Conservation (phyloP, 495 filamentous ascomycete species). For the Astrothelium macrocarpum region DNA sequence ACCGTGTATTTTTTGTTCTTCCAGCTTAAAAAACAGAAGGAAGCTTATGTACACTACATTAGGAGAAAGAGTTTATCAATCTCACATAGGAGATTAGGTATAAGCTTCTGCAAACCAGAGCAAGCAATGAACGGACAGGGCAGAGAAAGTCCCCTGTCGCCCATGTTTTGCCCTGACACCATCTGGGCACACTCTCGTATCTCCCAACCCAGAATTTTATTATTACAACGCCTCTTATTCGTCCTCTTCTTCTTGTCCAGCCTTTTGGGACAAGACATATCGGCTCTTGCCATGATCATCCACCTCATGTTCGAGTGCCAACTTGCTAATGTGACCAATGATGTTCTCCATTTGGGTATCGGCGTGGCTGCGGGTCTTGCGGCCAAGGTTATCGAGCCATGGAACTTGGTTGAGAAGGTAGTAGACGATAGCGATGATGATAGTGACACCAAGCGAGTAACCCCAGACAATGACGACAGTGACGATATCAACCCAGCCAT, state of each 20-base stretch:
- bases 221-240: conserved; percentile 33
- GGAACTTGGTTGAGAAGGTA: conserved; percentile 59
- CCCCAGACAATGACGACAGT: conserved; percentile 71
- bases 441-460: conserved; percentile 67
- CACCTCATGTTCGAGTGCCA: conserved; percentile 62
- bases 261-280: conserved; percentile 52
- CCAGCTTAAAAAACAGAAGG: neutral
- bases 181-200: neutral
- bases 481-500: conserved; percentile 62
- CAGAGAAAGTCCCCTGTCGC: neutral
- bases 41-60: conserved; percentile 7
- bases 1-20: neutral
- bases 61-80: conserved; percentile 2
- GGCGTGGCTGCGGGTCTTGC: conserved; percentile 61
- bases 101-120: conserved; percentile 2
- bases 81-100: conserved; percentile 4
- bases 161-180: neutral
- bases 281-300: conserved; percentile 45
- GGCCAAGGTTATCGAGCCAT: conserved; percentile 65
- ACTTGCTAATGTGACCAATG: conserved; percentile 63
- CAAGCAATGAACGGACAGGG: conserved; percentile 4
- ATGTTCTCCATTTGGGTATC: conserved; percentile 79
- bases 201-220: neutral
- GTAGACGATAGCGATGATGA: conserved; percentile 72
- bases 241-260: conserved; percentile 60